Evolutionary conservation across 805 yeast genomes (phyloP), one percentile per base, ranked within the genome.

Genomic region (Nakazawaea anatomiae): DNA sequence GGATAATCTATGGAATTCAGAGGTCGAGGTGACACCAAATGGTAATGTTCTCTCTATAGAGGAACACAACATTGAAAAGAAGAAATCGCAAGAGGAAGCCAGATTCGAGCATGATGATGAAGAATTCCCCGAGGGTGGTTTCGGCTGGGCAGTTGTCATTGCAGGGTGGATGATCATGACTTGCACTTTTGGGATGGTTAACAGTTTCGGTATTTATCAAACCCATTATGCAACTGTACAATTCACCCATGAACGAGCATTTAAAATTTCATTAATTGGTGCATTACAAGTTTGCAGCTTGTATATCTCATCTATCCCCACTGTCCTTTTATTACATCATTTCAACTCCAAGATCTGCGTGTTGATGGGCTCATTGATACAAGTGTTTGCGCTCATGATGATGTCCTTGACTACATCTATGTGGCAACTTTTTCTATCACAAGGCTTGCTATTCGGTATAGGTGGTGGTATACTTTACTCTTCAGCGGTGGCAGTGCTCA

Each of bases 151-250:
- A 62, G 70, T 73, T 5, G 80, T 81, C 0, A 63, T 77, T 4
- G 79, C 77, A 18, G 70, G 72, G 0, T 73, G 77, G 66, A 65
- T 75, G 14, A 58, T 71, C 60, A 60, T 71, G 71, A 58, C 74
- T 57, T 61, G 76, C 52, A 75, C 83, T 0, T 82, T 78, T 74
- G 88, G 88, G 14, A 70, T 80, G 65, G 77, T 77, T 51, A 77
- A 82, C 40, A 69, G 79, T 2, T 82, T 68, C 62, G 87, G 86
- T 30, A 79, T 80, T 4, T 83, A 78, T 58, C 76, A 81, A 49
- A 67, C 74, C 38, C 78, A 74, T 59, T 82, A 81, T 56, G 66
- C 70, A 27, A 46, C 64, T 11, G 55, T 55, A 6, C 49, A 53
- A 30, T 80, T 76, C 51, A 69, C 73, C 1, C 69, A 71, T 11